Evolutionary conservation across 257 asterid species (phyloP).

Genomic region (Nicotiana noctiflora): DNA sequence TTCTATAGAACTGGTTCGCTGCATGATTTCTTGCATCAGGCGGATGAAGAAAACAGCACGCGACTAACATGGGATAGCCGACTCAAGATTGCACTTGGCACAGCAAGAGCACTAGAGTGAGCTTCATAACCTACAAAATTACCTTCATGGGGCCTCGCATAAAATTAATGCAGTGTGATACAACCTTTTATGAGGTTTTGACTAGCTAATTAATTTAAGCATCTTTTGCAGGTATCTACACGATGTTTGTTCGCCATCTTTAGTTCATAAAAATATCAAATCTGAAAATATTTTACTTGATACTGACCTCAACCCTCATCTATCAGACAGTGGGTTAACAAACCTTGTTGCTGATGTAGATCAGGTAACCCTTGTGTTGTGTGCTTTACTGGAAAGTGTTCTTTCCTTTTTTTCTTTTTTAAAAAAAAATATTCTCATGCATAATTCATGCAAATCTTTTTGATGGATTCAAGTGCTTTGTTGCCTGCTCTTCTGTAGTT

Average conservation of each 20-base stretch:
- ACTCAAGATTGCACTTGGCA: slow-evolving; percentile 88
- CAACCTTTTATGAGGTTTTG: not conserved
- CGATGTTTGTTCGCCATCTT: slow-evolving; percentile 86
- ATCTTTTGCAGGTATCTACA: slow-evolving; percentile 71
- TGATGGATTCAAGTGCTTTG: not conserved
- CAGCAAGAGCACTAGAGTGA: slow-evolving; percentile 94
- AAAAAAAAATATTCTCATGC: not conserved
- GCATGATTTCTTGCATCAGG: slow-evolving; percentile 59
- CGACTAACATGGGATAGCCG: slow-evolving; percentile 81
- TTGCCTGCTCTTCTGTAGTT: not conserved
- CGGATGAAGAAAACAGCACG: slow-evolving; percentile 66
- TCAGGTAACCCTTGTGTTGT: slow-evolving; percentile 41
- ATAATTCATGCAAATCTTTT: not conserved
- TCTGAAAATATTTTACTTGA: slow-evolving; percentile 86
- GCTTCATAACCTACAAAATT: slow-evolving; percentile 12
- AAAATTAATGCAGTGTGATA: not conserved
- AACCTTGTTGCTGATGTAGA: slow-evolving; percentile 67
- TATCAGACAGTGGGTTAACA: slow-evolving; percentile 84
- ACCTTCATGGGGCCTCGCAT: not conserved
- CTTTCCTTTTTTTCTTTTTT: not conserved
- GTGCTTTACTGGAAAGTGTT: not conserved
- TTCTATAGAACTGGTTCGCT: slow-evolving; percentile 76
- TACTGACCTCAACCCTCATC: slow-evolving; percentile 79
- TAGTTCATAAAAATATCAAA: slow-evolving; percentile 78
- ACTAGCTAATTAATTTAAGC: slow-evolving; percentile 15